A percentile compares a stretch with the other conserved stretches of the same genome.
Evolutionary conservation across 306 rosid species (phyloP).

Genomic region (Lotus japonicus): DNA sequence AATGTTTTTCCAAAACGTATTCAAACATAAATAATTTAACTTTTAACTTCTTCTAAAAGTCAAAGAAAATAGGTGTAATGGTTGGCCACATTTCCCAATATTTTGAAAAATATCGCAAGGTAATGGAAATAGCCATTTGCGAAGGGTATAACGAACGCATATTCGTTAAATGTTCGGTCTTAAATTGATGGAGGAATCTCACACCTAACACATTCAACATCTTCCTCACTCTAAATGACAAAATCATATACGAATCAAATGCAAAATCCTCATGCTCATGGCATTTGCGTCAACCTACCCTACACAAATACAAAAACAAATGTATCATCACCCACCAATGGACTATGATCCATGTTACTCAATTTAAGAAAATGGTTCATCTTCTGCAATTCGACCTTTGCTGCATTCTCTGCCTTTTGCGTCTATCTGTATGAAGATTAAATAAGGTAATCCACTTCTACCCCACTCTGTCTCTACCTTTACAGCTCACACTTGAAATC

Average conservation of each 20-base stretch:
- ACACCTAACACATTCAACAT: not conserved
- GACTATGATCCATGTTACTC: not conserved
- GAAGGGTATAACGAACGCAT: constrained; percentile 11
- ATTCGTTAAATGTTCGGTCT: constrained; percentile 29
- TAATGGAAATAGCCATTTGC: no score
- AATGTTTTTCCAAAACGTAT: no score
- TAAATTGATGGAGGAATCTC: not conserved
- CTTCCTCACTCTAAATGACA: not conserved
- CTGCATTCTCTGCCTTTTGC: constrained; percentile 2
- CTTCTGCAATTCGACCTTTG: not conserved
- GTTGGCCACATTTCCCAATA: no score
- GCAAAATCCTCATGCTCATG: not conserved
- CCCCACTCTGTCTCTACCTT: not conserved
- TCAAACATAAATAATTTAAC: no score
- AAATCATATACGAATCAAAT: not conserved
- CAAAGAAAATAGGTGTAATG: no score
- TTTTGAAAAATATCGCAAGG: no score
- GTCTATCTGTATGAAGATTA: not conserved
- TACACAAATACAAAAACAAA: not conserved
- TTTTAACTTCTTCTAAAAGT: no score
- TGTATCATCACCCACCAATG: not conserved
- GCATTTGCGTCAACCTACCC: not conserved
- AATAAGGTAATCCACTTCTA: constrained; percentile 20
- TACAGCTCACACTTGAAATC: no score
- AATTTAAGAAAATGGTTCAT: not conserved